phyloP scores from a whole-genome alignment of 1,284 basidiomycete species.

The Trichosporon sp. region DNA sequence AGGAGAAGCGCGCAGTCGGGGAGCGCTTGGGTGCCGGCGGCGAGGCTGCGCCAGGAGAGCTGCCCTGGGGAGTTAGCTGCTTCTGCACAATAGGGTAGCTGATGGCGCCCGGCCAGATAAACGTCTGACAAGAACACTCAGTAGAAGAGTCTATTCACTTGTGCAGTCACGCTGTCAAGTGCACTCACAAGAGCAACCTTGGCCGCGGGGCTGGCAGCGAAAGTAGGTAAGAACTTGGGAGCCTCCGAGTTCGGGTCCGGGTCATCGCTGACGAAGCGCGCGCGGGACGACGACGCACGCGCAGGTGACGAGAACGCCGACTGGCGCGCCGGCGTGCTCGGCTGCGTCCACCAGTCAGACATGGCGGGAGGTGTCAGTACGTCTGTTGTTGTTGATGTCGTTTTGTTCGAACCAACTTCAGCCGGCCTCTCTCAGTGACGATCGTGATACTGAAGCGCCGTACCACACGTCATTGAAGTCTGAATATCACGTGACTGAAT shows the following conservation, averaged over 20 bases:
- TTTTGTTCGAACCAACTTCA: slow-evolving; percentile 11
- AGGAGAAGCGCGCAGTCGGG: slow-evolving; percentile 38
- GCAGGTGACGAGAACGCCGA: slow-evolving; percentile 26
- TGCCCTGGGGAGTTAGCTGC: slow-evolving; percentile 26
- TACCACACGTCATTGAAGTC: neutral
- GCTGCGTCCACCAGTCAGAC: slow-evolving; percentile 39
- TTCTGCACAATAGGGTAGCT: neutral
- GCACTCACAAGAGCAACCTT: slow-evolving; percentile 43
- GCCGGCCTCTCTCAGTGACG: neutral
- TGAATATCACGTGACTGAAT: neutral
- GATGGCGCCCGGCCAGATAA: too few relatives aligned
- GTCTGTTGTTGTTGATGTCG: slow-evolving; percentile 14
- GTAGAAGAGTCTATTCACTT: too few relatives aligned
- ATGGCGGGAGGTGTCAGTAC: slow-evolving; percentile 18
- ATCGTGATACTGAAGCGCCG: neutral
- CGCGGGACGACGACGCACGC: slow-evolving; percentile 25
- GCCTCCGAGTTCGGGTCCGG: slow-evolving; percentile 44
- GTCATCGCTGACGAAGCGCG: slow-evolving; percentile 37
- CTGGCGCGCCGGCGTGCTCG: slow-evolving; percentile 25
- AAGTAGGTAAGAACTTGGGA: slow-evolving; percentile 50
- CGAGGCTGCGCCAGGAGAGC: slow-evolving; percentile 30
- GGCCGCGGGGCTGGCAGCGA: slow-evolving; percentile 44
- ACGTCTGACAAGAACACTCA: too few relatives aligned
- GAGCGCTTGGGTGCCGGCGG: slow-evolving; percentile 37
- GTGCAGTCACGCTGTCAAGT: too few relatives aligned